phyloP scores from a whole-genome alignment of 768 basidiomycete genomes.

The Russula lepida region DNA sequence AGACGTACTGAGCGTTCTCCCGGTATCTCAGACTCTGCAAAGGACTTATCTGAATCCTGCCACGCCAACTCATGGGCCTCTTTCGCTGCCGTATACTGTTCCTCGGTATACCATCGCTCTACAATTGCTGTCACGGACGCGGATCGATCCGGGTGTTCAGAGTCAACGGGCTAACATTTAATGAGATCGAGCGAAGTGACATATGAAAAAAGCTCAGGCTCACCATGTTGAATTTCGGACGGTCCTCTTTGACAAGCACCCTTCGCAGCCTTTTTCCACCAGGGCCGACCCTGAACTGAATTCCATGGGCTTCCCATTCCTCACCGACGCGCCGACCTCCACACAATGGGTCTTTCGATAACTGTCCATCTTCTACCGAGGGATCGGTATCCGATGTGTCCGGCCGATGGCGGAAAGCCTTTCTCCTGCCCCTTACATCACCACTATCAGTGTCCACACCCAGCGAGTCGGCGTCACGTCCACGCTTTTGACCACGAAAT shows the following conservation, averaged over 20 bases:
- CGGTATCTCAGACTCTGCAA: slow-evolving; percentile 37
- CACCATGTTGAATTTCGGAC: slow-evolving; percentile 68
- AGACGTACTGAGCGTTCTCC: slow-evolving; percentile 25
- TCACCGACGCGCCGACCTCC: slow-evolving; percentile 59
- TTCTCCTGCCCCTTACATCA: slow-evolving; percentile 28
- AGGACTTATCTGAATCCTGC: slow-evolving; percentile 46
- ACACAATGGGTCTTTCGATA: slow-evolving; percentile 44
- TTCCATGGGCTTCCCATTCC: slow-evolving; percentile 66
- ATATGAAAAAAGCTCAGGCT: slow-evolving; percentile 32
- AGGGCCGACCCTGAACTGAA: slow-evolving; percentile 60
- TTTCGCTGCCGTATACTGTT: slow-evolving; percentile 60
- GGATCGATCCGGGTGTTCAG: slow-evolving; percentile 65
- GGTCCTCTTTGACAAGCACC: slow-evolving; percentile 61
- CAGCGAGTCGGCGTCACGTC: slow-evolving; percentile 40
- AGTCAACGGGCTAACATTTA: slow-evolving; percentile 58
- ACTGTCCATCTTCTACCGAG: slow-evolving; percentile 40
- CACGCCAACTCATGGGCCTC: slow-evolving; percentile 52
- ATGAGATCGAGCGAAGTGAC: slow-evolving; percentile 13
- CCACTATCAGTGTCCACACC: slow-evolving; percentile 33
- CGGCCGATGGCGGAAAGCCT: slow-evolving; percentile 46
- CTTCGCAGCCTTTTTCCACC: slow-evolving; percentile 64
- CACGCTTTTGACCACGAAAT: slow-evolving; percentile 57
- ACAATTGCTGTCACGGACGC: slow-evolving; percentile 63
- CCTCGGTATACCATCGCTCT: slow-evolving; percentile 74
- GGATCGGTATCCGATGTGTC: slow-evolving; percentile 40